A percentile compares a stretch with the other conserved stretches of the same genome.
phyloP scores from a whole-genome alignment of 2,329 filamentous ascomycete genomes.

The Tetracladium maxilliforme region DNA sequence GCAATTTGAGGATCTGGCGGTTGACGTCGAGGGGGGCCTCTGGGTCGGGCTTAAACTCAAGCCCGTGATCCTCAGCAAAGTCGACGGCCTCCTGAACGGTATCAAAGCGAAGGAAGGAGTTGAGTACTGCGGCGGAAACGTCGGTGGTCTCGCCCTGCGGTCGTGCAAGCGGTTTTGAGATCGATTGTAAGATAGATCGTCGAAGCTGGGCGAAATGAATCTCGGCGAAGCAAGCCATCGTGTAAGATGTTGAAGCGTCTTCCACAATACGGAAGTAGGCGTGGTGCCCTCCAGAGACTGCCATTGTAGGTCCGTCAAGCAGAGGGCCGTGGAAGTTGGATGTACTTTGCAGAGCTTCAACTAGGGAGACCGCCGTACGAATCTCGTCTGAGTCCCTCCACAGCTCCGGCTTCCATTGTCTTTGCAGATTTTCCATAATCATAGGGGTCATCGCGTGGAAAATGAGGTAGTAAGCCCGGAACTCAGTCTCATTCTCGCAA shows the following conservation, averaged over 20 bases:
- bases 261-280: slow-evolving; percentile 44
- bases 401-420: slow-evolving; percentile 39
- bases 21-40: too few relatives aligned
- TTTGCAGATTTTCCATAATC: slow-evolving; percentile 34
- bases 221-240: slow-evolving; percentile 55
- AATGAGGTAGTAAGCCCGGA: slow-evolving; percentile 49
- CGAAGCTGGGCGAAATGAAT: slow-evolving; percentile 50
- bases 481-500: slow-evolving; percentile 51
- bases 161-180: slow-evolving; percentile 39
- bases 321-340: slow-evolving; percentile 42
- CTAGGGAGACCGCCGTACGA: slow-evolving; percentile 44
- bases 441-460: slow-evolving; percentile 45
- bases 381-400: slow-evolving; percentile 41
- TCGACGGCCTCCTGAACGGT: slow-evolving; percentile 49
- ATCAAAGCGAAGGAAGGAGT: slow-evolving; percentile 50
- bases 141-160: slow-evolving; percentile 43
- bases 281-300: slow-evolving; percentile 26
- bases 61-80: slow-evolving; percentile 43
- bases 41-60: slow-evolving; percentile 29
- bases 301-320: slow-evolving; percentile 28
- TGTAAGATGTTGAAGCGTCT: slow-evolving; percentile 43
- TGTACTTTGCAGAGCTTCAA: slow-evolving; percentile 44
- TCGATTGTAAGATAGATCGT: slow-evolving; percentile 37
- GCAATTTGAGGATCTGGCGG: too few relatives aligned
- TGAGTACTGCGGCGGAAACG: slow-evolving; percentile 39